Evolutionary conservation across 176 grass and related monocot species (phyloP), one percentile per base, ranked within the genome.

Genomic region (Aegilops tauschii): DNA sequence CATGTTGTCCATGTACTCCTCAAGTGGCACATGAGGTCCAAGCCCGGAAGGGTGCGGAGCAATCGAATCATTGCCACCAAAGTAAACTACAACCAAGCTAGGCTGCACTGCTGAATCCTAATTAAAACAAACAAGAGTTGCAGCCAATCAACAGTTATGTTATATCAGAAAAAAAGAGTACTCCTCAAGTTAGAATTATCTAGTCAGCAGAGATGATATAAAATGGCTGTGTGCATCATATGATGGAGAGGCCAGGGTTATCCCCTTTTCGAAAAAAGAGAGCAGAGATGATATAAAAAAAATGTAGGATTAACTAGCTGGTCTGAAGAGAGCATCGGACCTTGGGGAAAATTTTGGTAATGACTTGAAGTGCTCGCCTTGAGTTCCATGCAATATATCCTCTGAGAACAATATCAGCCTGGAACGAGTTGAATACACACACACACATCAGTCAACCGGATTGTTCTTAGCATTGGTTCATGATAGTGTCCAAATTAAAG

Each of bases 331-430:
- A 67, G 65, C 9, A 79, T 69, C 30, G 23, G 30, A 95, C 96
- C 93, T 88, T 94, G 52, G 93, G 93, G 66, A 98, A 95, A 80
- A 98, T 61, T 91, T 95, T 86, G 79, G 95, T 82, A 8, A 98
- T 86, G 62, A 98, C 87, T 81, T 95, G 78, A 78, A 98, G 64
- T 35, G 93, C 96, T 8, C 96, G 90, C 84, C 88, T 94, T 28
- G 96, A 94, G 88, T 98, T 98, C 96, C 96, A 98, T 27, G 86
- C 93, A 54, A 50, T 69, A 78, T 98, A 95, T 71, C 96, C 96
- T 89, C 96, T 87, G 18, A 98, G 58, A 76, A 95, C 28, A 54
- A 98, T 86, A 90, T 98, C 93, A 88, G 96, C 93, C 96, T 98
- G 73, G 73, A 73, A 85, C 67, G 62, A 78, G 17, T 63, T 73